phyloP scores from a whole-genome alignment of 495 filamentous ascomycete genomes.

The Penicillium antarcticum region DNA sequence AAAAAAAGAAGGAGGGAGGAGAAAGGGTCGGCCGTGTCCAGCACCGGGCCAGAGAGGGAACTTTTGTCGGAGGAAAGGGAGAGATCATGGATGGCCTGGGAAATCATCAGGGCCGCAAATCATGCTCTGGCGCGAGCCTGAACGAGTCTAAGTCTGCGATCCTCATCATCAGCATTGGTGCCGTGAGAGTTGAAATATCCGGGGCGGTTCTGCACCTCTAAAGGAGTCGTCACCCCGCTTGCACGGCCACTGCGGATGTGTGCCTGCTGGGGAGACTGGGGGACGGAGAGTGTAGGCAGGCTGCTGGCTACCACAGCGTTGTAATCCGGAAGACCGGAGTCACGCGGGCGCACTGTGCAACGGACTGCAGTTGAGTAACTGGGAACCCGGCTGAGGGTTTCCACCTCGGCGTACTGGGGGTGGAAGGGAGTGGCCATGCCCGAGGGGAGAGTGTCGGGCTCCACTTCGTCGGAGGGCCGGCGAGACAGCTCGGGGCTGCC shows the following conservation, averaged over 20 bases:
- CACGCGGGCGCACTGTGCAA: slow-evolving; percentile 50
- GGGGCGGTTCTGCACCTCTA: slow-evolving; percentile 35
- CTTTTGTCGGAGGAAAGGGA: background rate
- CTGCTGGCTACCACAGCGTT: slow-evolving; percentile 41
- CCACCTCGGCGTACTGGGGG: slow-evolving; percentile 59
- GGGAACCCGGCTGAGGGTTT: slow-evolving; percentile 68
- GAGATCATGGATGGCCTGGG: background rate
- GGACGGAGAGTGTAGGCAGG: slow-evolving; percentile 20
- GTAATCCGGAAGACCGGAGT: slow-evolving; percentile 51
- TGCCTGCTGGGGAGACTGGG: slow-evolving; percentile 43
- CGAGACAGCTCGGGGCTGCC: slow-evolving; percentile 46
- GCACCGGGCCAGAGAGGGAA: background rate
- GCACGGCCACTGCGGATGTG: slow-evolving; percentile 31
- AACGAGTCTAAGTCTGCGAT: slow-evolving; percentile 36
- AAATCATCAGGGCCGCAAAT: background rate
- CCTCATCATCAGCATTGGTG: slow-evolving; percentile 35
- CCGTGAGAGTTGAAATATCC: slow-evolving; percentile 21
- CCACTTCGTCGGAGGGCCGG: slow-evolving; percentile 58
- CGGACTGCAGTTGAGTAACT: slow-evolving; percentile 76
- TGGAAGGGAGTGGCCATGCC: slow-evolving; percentile 59
- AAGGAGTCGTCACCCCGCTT: slow-evolving; percentile 25
- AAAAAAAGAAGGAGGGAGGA: background rate
- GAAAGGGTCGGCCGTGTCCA: background rate
- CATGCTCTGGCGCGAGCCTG: slow-evolving; percentile 37
- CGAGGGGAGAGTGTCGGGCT: slow-evolving; percentile 42